These are phyloP conservation scores for Dipteronia dyeriana DNA, from an alignment of 345 rosid species.

Conservation along the genomic window DNA sequence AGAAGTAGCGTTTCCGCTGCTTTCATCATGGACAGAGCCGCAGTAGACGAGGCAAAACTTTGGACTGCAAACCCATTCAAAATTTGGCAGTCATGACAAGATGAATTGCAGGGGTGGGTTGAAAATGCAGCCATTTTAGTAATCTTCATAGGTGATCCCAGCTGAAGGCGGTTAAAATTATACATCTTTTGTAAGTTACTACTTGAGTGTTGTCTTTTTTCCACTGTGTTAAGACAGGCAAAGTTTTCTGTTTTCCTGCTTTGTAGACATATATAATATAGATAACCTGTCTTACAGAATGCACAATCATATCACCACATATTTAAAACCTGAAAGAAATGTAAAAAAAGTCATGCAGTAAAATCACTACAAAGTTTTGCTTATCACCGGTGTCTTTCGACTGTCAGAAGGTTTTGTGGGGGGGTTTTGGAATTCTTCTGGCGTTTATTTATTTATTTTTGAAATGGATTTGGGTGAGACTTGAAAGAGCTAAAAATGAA, in stretches of 20 bases:
- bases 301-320: slow-evolving; percentile 4
- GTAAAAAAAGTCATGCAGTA: neutral
- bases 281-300: neutral
- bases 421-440: neutral
- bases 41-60: neutral
- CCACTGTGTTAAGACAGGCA: neutral
- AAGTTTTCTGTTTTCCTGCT: slow-evolving; percentile 4
- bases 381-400: neutral
- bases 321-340: neutral
- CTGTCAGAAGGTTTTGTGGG: neutral
- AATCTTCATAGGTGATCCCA: neutral
- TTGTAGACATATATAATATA: neutral
- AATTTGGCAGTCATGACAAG: neutral
- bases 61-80: slow-evolving; percentile 5
- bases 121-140: slow-evolving; percentile 8
- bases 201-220: neutral
- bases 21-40: neutral
- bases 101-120: neutral
- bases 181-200: neutral
- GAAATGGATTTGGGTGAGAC: neutral
- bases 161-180: slow-evolving; percentile 10
- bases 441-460: neutral
- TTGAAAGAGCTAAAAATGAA: neutral
- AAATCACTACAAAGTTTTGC: neutral
- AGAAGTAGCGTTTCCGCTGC: neutral